phyloP scores from a whole-genome alignment of 176 grass and related monocot species.

The Areca catechu region DNA sequence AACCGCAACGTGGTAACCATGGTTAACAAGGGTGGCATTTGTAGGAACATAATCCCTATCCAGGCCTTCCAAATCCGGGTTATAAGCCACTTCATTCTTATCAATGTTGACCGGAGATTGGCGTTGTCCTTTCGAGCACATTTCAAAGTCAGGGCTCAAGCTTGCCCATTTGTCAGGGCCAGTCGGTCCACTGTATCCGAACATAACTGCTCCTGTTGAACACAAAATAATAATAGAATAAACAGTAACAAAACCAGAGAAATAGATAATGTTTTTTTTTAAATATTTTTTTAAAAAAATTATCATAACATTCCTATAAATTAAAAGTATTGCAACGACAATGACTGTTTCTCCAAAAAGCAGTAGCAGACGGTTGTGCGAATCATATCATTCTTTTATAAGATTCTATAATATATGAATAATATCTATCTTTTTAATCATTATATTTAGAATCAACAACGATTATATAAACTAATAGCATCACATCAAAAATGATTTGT shows the following conservation, averaged over 20 bases:
- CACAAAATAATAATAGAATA: conserved; percentile 3
- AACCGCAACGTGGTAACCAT: conserved; percentile 41
- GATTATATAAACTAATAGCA: too few relatives aligned
- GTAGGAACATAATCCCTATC: conserved; percentile 27
- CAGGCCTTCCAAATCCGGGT: conserved; percentile 14
- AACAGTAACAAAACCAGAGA: neutral
- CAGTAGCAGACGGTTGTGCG: too few relatives aligned
- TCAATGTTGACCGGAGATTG: conserved; percentile 79
- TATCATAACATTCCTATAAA: too few relatives aligned
- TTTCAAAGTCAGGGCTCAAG: conserved; percentile 31
- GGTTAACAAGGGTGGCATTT: conserved; percentile 39
- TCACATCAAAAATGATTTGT: too few relatives aligned
- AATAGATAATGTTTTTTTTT: too few relatives aligned
- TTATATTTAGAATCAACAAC: too few relatives aligned
- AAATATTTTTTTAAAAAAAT: too few relatives aligned
- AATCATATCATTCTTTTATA: too few relatives aligned
- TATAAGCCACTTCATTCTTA: conserved; percentile 7
- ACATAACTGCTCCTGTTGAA: conserved; percentile 7
- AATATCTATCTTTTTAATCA: too few relatives aligned
- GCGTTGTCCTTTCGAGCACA: conserved; percentile 32
- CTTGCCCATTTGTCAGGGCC: conserved; percentile 63
- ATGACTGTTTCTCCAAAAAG: too few relatives aligned
- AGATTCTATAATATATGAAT: too few relatives aligned
- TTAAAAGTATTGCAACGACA: too few relatives aligned
- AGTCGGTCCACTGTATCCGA: neutral